These are phyloP conservation scores for Vitis labrusca DNA, from an alignment of 164 flowering plant species.

Conservation along the genomic window DNA sequence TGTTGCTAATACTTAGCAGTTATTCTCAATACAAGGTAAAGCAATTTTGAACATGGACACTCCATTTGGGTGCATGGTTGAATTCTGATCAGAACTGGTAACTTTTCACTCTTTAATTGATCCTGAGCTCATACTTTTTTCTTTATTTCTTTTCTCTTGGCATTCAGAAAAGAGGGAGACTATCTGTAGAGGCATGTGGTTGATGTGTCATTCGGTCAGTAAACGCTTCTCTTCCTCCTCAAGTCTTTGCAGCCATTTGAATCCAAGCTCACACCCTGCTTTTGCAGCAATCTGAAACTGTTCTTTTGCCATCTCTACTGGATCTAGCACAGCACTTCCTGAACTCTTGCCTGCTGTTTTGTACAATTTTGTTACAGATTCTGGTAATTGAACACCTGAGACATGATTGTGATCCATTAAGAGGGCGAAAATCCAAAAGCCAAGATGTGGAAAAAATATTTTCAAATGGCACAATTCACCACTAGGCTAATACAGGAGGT, in stretches of 20 bases:
- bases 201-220: conserved; percentile 3
- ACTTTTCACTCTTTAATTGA: not conserved
- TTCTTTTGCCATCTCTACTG: conserved; percentile 60
- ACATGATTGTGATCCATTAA: not conserved
- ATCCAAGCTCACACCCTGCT: conserved; percentile 83
- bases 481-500: not conserved
- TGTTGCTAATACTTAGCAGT: too few relatives aligned
- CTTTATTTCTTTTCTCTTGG: not conserved
- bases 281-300: conserved; percentile 77
- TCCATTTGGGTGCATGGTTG: too few relatives aligned
- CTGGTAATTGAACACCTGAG: conserved; percentile 77
- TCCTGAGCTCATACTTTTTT: not conserved
- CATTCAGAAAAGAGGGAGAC: not conserved
- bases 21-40: too few relatives aligned
- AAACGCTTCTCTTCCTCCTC: conserved; percentile 63
- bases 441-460: not conserved
- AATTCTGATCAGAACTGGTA: too few relatives aligned
- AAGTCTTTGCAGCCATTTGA: conserved; percentile 73
- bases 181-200: not conserved
- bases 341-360: conserved; percentile 24
- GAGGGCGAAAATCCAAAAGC: not conserved
- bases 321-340: conserved; percentile 23
- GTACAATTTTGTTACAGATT: conserved; percentile 49
- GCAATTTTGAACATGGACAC: too few relatives aligned
- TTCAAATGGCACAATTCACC: not conserved